Evolutionary conservation across 768 basidiomycete genomes (phyloP).

Genomic region (Hemileccinum rubropunctum): DNA sequence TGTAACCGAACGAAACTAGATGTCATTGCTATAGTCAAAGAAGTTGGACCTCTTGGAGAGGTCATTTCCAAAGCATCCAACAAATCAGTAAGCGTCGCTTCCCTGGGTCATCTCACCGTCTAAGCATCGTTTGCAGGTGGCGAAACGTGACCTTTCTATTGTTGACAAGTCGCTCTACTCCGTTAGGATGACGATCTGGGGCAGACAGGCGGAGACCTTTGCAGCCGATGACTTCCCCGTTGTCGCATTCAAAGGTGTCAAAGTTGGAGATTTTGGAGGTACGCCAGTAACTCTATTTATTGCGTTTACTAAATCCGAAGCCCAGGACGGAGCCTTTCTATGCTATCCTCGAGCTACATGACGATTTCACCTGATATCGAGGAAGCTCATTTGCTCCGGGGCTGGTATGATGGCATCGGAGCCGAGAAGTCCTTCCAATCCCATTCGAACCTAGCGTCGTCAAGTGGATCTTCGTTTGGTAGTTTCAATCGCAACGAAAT

Average conservation of each 20-base stretch:
- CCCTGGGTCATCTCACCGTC: slow-evolving; percentile 1
- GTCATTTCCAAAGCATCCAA: slow-evolving; percentile 73
- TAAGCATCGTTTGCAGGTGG: slow-evolving; percentile 46
- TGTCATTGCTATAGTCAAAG: slow-evolving; percentile 84
- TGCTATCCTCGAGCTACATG: slow-evolving; percentile 79
- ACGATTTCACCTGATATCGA: slow-evolving; percentile 86
- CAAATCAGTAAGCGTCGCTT: slow-evolving; percentile 44
- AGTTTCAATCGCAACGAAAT: slow-evolving; percentile 71
- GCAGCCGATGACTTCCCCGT: slow-evolving; percentile 59
- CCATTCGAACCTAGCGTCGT: slow-evolving; percentile 47
- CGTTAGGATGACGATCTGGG: slow-evolving; percentile 91
- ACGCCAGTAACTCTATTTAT: slow-evolving; percentile 8
- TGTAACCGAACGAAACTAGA: slow-evolving; percentile 44
- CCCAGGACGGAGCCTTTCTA: slow-evolving; percentile 78
- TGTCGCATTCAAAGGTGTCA: slow-evolving; percentile 91
- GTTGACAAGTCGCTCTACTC: slow-evolving; percentile 81
- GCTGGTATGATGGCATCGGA: slow-evolving; percentile 88
- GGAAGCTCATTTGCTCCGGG: slow-evolving; percentile 82
- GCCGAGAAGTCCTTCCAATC: slow-evolving; percentile 64
- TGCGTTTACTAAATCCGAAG: slow-evolving; percentile 7
- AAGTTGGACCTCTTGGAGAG: slow-evolving; percentile 62
- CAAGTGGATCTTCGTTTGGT: slow-evolving; percentile 37
- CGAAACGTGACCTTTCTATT: slow-evolving; percentile 85
- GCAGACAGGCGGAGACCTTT: slow-evolving; percentile 88
- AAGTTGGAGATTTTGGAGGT: slow-evolving; percentile 91